Evolutionary conservation across 2,329 filamentous ascomycete species (phyloP).

Genomic region (Bipolaris zeicola): DNA sequence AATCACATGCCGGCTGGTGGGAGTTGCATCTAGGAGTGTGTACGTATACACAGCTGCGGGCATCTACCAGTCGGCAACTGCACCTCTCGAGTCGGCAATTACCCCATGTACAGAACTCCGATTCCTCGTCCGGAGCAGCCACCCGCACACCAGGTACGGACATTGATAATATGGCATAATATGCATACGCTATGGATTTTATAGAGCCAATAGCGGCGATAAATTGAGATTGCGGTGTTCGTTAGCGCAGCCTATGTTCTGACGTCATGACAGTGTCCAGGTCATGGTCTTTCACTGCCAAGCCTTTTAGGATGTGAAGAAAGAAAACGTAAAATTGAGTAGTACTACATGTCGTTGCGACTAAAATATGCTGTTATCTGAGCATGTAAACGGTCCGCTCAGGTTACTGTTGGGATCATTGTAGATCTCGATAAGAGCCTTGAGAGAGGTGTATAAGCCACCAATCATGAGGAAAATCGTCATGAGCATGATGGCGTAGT

Average conservation of each 20-base stretch:
- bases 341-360: neutral
- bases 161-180: neutral
- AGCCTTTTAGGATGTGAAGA: neutral
- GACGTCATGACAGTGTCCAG: neutral
- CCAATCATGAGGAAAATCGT: slow-evolving; percentile 35
- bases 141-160: neutral
- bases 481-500: slow-evolving; percentile 49
- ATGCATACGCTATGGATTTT: neutral
- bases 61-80: neutral
- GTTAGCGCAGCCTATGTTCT: neutral
- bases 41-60: neutral
- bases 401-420: slow-evolving; percentile 31
- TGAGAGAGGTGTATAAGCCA: slow-evolving; percentile 35
- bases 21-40: neutral
- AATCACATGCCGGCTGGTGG: neutral
- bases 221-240: neutral
- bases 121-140: neutral
- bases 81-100: neutral
- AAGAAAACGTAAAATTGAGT: neutral
- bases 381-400: slow-evolving; percentile 38
- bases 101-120: neutral
- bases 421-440: slow-evolving; percentile 36
- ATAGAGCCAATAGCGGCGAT: neutral
- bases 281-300: neutral
- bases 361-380: slow-evolving; percentile 40